Base-by-base conservation (phyloP, 257 asterid species). In the Osmanthus fragrans region DNA sequence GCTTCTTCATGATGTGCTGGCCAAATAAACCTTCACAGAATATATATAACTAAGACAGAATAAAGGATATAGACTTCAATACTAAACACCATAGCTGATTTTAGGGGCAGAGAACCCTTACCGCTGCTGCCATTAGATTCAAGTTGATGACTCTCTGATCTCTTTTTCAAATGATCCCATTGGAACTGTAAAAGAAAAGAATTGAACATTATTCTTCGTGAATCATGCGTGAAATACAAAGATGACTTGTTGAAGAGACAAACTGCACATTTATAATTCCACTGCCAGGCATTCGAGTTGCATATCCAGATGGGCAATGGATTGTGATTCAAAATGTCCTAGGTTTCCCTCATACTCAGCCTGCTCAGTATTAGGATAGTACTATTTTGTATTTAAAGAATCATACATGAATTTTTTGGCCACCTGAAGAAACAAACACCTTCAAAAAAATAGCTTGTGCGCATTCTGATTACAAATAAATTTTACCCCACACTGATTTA, bases 81-180 rank as follows among this genome's bases (percentile, higher is more conserved):
- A 79, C 74, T 70, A 71, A 81, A 71, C 32, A 39, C 63, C 33
- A 69, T 66, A 36, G 54, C 77, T 73, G 79, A 74, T 70, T 75
- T 30, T 30, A 25, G 71, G 67, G 25, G 27, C 19, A 75, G 65
- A 76, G 60, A 81, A 73, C 69, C 45, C 47, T 80, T 89, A 94
- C 98, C 93, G 65, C 82, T 88, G 85, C 86, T 80, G 74, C 96
- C 94, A 77, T 90, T 89, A 23, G 89, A 86, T 79, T 92, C 98
- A 81, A 85, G 84, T 79, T 86, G 97, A 85, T 81, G 87, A 84
- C 82, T 82, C 80, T 89, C 97, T 39, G 86, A 83, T 86, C 95
- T 89, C 89, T 84, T 94, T 73, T 83, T 89, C 73, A 84, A 82
- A 75, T 77, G 82, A 80, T 88, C 96, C 86, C 91, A 86, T 86